Base-by-base conservation (phyloP, 1,284 basidiomycete species). In the Puccinia horiana region DNA sequence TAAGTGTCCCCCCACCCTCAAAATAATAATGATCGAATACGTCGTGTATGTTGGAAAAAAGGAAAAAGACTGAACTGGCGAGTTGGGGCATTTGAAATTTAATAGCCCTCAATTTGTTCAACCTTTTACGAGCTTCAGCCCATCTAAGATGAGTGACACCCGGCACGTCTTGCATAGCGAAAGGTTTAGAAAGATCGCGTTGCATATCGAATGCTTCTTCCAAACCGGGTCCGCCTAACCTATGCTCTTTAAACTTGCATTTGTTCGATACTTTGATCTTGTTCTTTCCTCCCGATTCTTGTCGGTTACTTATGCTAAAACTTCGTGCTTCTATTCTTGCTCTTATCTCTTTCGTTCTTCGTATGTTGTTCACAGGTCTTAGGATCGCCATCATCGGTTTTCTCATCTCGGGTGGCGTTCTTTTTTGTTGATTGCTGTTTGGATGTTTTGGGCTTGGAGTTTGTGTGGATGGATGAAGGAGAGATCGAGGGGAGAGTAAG, bases 251-350 rank as follows among this genome's bases (percentile, higher is more conserved):
- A 20, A 81, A 65, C 44, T 61, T 72, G 26, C 79, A 69, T 35
- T 81, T 81, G 35, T 56, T 70, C 12, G 52, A 58, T 16, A 81
- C 79, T 65, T 74, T 81, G 79, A 81, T 81, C 56, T 81, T 81
- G 61, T 81, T 81, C 56, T 81, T 81, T 12, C 79, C 79, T 12
- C 79, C 79, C 16, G 79, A 69, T 32, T 20, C 3, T 14, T 0
- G 0, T 4, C 5, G 32, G n/a, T 11, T 56, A 32, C 3, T 11
- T 18, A 32, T 20, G 35, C 44, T 47, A 18, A 47, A 75, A 56
- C 35, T 11, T 8, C 14, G 29, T 23, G 40, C 2, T 1, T 8
- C 8, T 18, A n/a, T 6, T 54, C 8, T 47, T 47, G 12, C 1
- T 23, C 52, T 54, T n/a, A 1, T 18, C 52, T 9, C 49, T 12